phyloP scores from a whole-genome alignment of 2,329 filamentous ascomycete species.

The Diaporthe velutina region DNA sequence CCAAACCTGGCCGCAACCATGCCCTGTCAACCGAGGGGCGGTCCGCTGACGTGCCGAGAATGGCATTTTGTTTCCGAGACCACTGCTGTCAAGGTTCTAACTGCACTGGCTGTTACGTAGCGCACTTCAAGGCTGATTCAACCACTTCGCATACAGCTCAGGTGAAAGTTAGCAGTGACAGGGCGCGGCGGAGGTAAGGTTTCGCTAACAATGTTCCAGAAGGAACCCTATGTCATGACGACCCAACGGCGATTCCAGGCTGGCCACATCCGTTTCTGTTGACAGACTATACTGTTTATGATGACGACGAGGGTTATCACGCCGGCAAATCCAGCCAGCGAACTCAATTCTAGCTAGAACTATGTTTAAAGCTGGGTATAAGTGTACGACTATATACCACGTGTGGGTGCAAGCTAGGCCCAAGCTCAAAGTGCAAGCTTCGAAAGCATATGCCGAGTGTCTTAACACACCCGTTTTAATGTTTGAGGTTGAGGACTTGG shows the following conservation, averaged over 20 bases:
- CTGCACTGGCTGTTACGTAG: background rate
- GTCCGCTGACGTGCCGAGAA: background rate
- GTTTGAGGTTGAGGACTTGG: constrained; percentile 11
- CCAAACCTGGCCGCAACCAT: background rate
- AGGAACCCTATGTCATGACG: background rate
- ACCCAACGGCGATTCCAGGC: background rate
- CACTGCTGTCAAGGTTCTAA: background rate
- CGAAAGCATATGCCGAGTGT: background rate
- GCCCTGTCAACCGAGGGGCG: background rate
- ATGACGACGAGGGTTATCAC: background rate
- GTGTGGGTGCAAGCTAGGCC: background rate
- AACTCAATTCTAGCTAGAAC: background rate
- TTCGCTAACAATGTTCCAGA: background rate
- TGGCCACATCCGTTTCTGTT: background rate
- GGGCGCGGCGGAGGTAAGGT: no score
- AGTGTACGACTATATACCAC: background rate
- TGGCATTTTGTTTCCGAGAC: background rate
- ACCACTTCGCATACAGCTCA: background rate
- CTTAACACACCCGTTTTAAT: background rate
- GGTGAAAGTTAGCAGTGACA: background rate
- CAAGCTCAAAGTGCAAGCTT: background rate
- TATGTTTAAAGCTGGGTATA: background rate
- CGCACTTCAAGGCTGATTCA: background rate
- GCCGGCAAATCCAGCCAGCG: background rate
- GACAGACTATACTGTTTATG: background rate